These are phyloP conservation scores for Porcisia deanei DNA, from an alignment of 208 protist genomes.

Conservation along the genomic window DNA sequence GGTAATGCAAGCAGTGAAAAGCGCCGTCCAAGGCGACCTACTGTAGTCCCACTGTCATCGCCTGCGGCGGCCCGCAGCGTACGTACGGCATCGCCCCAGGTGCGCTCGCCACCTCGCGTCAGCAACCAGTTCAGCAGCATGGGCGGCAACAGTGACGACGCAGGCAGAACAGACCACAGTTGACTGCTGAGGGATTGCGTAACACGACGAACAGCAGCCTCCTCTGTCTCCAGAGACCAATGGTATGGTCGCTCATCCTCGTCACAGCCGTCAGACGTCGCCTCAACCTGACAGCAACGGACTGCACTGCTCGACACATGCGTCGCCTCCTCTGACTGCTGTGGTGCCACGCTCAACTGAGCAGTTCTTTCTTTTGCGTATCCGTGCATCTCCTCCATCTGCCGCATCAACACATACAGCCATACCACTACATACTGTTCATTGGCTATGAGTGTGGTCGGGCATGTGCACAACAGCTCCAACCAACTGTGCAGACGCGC, in stretches of 20 bases:
- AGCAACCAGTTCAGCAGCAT: slow-evolving; percentile 34
- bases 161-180: slow-evolving; percentile 17
- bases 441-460: slow-evolving; percentile 8
- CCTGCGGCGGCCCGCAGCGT: slow-evolving; percentile 5
- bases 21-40: background rate
- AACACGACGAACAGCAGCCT: slow-evolving; percentile 12
- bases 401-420: slow-evolving; percentile 26
- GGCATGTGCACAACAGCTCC: slow-evolving; percentile 18
- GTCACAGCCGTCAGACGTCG: background rate
- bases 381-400: slow-evolving; percentile 25
- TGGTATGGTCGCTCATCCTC: background rate
- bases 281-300: background rate
- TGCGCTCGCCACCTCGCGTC: slow-evolving; percentile 14
- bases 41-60: background rate
- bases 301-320: background rate
- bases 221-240: slow-evolving; percentile 9
- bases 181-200: slow-evolving; percentile 12
- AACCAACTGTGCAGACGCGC: slow-evolving; percentile 14
- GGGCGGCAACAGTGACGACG: slow-evolving; percentile 18
- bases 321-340: background rate
- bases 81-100: slow-evolving; percentile 23
- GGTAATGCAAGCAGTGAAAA: slow-evolving; percentile 13
- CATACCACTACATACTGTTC: slow-evolving; percentile 19
- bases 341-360: background rate
- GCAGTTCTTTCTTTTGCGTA: background rate